Conservation (phyloP, 2,329 filamentous ascomycete genomes). For the Blumeriella jaapii region DNA sequence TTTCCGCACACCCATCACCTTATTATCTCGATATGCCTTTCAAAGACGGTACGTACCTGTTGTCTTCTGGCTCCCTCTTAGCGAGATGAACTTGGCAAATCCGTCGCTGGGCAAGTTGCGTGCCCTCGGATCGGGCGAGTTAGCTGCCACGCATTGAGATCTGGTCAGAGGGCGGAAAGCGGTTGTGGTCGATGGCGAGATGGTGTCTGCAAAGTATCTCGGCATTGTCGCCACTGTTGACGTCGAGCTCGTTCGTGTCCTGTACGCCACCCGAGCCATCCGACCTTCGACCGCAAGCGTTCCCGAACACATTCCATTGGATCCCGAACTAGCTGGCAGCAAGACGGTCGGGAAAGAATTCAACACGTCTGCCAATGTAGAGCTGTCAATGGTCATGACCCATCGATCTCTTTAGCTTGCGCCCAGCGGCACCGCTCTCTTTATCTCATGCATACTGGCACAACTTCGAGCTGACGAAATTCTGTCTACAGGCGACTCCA, state of each 20-base stretch:
- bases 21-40: constrained; percentile 30
- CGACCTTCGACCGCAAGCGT: neutral
- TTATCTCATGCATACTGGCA: neutral
- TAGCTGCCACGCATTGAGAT: neutral
- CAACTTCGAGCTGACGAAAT: constrained; percentile 23
- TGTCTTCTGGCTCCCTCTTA: too few relatives aligned
- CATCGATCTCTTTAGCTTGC: constrained; percentile 14
- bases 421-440: constrained; percentile 3
- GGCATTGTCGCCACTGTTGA: constrained; percentile 4
- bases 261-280: constrained; percentile 6
- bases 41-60: constrained; percentile 29
- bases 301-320: too few relatives aligned
- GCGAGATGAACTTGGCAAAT: too few relatives aligned
- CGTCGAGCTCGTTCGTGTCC: constrained; percentile 5
- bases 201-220: constrained; percentile 1
- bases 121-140: constrained; percentile 11
- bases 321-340: too few relatives aligned
- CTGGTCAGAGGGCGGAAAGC: neutral
- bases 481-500: constrained; percentile 60
- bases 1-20: constrained; percentile 14
- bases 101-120: constrained; percentile 12
- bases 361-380: neutral
- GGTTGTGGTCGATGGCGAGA: neutral
- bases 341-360: neutral
- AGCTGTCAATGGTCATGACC: too few relatives aligned